Conservation (phyloP, 345 rosid genomes). For the Salix arbutifolia region DNA sequence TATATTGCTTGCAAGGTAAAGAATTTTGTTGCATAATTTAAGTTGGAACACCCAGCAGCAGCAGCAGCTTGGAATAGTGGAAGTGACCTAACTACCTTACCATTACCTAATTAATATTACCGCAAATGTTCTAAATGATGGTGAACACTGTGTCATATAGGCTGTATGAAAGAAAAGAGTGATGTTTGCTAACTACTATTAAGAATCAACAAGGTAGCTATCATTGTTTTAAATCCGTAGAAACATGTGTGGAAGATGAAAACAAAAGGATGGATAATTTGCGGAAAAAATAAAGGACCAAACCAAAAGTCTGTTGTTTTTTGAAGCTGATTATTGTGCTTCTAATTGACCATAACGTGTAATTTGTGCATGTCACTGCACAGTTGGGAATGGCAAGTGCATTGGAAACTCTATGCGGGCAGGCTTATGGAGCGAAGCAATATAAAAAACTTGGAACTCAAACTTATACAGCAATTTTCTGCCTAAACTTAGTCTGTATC, state of each 20-base stretch:
- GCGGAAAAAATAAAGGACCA: too few species aligned
- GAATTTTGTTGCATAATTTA: not conserved
- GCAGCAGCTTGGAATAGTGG: not conserved
- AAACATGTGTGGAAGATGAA: not conserved
- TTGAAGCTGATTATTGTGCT: not conserved
- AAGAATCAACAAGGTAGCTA: not conserved
- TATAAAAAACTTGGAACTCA: slow-evolving; percentile 51
- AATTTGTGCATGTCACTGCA: not conserved
- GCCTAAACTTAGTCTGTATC: slow-evolving; percentile 37
- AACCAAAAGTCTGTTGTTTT: not conserved
- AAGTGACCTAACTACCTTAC: not conserved
- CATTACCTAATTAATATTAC: not conserved
- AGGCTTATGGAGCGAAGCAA: slow-evolving; percentile 73
- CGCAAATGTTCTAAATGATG: not conserved
- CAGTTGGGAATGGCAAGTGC: slow-evolving; percentile 79
- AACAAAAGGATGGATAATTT: not conserved
- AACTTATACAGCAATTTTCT: slow-evolving; percentile 50
- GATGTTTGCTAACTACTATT: not conserved
- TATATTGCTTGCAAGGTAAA: not conserved
- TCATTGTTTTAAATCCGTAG: not conserved
- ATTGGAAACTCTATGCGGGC: slow-evolving; percentile 77
- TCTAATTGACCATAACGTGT: not conserved
- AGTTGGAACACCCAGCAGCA: not conserved
- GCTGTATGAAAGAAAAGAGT: not conserved
- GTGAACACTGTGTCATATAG: not conserved